A percentile compares a stretch with the other conserved stretches of the same genome.
These are phyloP conservation scores for Epichloe bromicola DNA, from an alignment of 2,329 filamentous ascomycete species.

Conservation along the genomic window DNA sequence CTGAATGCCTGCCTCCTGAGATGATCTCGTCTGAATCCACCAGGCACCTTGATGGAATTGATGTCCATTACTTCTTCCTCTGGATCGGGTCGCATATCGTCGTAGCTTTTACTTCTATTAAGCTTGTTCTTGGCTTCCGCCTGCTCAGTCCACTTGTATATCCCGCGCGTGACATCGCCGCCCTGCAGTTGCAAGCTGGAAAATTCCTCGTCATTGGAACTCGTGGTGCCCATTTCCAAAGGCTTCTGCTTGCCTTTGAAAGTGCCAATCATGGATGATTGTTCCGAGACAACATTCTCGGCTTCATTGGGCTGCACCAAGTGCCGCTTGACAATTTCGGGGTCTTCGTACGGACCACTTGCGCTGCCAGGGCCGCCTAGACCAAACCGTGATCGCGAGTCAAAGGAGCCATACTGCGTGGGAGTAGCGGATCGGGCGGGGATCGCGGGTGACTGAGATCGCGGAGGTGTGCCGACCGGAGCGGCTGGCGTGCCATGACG, in stretches of 20 bases:
- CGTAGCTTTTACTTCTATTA: slow-evolving; percentile 81
- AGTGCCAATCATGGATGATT: slow-evolving; percentile 29
- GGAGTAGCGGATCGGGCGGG: slow-evolving; percentile 35
- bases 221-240: slow-evolving; percentile 22
- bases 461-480: slow-evolving; percentile 43
- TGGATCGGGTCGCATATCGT: slow-evolving; percentile 60
- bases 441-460: slow-evolving; percentile 26
- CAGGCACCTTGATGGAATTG: slow-evolving; percentile 80
- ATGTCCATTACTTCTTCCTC: slow-evolving; percentile 76
- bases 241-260: slow-evolving; percentile 44
- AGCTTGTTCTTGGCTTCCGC: slow-evolving; percentile 56
- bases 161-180: slow-evolving; percentile 85
- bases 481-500: slow-evolving; percentile 54
- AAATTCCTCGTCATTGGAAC: slow-evolving; percentile 65
- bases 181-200: slow-evolving; percentile 88
- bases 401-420: slow-evolving; percentile 78
- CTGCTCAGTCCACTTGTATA: slow-evolving; percentile 94
- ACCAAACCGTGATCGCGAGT: slow-evolving; percentile 47
- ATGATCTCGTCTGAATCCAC: slow-evolving; percentile 86
- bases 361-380: slow-evolving; percentile 17
- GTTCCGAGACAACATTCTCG: slow-evolving; percentile 31
- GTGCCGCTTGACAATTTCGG: slow-evolving; percentile 83
- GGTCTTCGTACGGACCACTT: slow-evolving; percentile 63
- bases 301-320: slow-evolving; percentile 55
- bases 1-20: slow-evolving; percentile 63